A percentile compares a stretch with the other conserved stretches of the same genome.
Evolutionary conservation across 768 basidiomycete genomes (phyloP).

Genomic region (Boletus barrowsii): DNA sequence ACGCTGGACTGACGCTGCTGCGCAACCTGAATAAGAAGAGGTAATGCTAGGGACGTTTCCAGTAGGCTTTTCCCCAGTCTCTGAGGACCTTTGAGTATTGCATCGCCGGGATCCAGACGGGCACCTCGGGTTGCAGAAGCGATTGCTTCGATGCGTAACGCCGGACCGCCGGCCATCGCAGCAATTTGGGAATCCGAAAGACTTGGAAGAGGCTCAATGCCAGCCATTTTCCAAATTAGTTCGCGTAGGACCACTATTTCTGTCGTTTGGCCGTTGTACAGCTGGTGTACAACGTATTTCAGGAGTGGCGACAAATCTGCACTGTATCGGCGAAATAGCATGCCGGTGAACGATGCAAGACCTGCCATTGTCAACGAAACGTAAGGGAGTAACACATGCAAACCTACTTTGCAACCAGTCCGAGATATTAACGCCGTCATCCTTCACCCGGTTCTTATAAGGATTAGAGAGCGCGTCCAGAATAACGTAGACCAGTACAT

Average conservation of each 20-base stretch:
- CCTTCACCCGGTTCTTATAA: slow-evolving; percentile 77
- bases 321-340: slow-evolving; percentile 84
- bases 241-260: slow-evolving; percentile 92
- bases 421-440: slow-evolving; percentile 86
- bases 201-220: slow-evolving; percentile 86
- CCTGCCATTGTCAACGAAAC: slow-evolving; percentile 45
- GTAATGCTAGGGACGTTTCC: slow-evolving; percentile 74
- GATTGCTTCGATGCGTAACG: slow-evolving; percentile 82
- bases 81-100: slow-evolving; percentile 59
- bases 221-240: slow-evolving; percentile 93
- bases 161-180: slow-evolving; percentile 89
- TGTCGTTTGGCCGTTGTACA: slow-evolving; percentile 76
- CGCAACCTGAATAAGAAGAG: slow-evolving; percentile 87
- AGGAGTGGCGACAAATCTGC: slow-evolving; percentile 82
- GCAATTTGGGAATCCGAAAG: slow-evolving; percentile 84
- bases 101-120: slow-evolving; percentile 63
- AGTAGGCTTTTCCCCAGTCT: slow-evolving; percentile 63
- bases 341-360: slow-evolving; percentile 89
- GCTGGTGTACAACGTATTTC: slow-evolving; percentile 88
- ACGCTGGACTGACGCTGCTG: slow-evolving; percentile 88
- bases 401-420: slow-evolving; percentile 90
- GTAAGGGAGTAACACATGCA: neutral
- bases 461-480: slow-evolving; percentile 87
- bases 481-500: slow-evolving; percentile 85
- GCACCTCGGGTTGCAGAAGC: slow-evolving; percentile 78